Evolutionary conservation across 768 basidiomycete genomes (phyloP), one percentile per base, ranked within the genome.

Genomic region (Austroboletus eburneus): DNA sequence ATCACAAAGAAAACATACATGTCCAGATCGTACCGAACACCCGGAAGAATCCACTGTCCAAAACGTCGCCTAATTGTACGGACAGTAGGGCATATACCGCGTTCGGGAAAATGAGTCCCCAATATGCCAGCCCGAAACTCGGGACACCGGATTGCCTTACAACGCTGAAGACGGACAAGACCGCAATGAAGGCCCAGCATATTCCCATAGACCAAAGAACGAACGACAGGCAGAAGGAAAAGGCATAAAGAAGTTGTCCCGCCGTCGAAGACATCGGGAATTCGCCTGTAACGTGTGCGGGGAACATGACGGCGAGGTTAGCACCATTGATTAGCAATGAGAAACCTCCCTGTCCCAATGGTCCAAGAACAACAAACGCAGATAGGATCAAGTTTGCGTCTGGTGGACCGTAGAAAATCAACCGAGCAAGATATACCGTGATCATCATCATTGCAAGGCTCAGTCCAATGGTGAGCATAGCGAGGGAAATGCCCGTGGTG

Each of bases 91-190:
- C 70, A 54, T 73, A 79, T 4, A 77, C 76, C 5, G 70, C 79
- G 57, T 74, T 77, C 20, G 79, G 79, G 68, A 80, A 81, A 50
- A 80, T 65, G 16, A 74, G 64, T 5, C 77, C 79, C 78, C 79
- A 80, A 56, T 75, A 78, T 0, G 69, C 67, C 47, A 80, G 51
- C 7, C 69, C 63, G 51, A 80, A 79, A 0, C 67, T 66, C 5
- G 78, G 57, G 14, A 12, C 46, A n/a, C 56, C 52, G n/a, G 67
- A 54, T 35, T 61, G 51, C 45, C 49, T 64, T 16, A 63, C 12
- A 17, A 69, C 65, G 29, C 57, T 61, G 44, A 62, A 58, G 22
- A 78, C 66, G 8, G 72, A 72, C 44, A 66, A 59, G n/a, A 73
- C 27, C 3, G 76, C 72, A 17, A 79, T 65, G 41, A 66, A 46